These are phyloP conservation scores for Chlorophyllum brunneum DNA, from an alignment of 768 basidiomycete genomes.

Conservation along the genomic window DNA sequence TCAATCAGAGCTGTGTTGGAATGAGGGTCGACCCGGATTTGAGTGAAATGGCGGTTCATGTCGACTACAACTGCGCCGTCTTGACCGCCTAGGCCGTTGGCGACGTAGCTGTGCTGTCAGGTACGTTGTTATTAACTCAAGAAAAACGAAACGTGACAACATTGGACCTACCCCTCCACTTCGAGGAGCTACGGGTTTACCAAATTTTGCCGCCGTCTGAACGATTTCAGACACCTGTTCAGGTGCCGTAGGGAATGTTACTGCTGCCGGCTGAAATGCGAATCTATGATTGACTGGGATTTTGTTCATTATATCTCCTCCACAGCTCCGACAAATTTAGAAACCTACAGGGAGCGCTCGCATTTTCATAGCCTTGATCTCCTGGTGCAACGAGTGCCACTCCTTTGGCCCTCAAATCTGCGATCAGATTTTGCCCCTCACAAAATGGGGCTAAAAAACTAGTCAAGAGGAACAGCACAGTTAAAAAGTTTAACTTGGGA, in stretches of 20 bases:
- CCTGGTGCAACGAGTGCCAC: too few species aligned
- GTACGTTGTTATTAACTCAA: constrained; percentile 17
- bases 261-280: constrained; percentile 25
- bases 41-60: constrained; percentile 28
- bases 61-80: constrained; percentile 40
- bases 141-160: constrained; percentile 15
- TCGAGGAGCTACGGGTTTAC: constrained; percentile 31
- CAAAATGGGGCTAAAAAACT: too few species aligned
- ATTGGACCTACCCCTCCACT: constrained; percentile 38
- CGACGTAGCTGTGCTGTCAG: constrained; percentile 38
- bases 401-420: too few species aligned
- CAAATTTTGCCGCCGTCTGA: constrained; percentile 22
- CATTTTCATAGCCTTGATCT: too few species aligned
- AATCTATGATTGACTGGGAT: constrained; percentile 26
- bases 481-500: too few species aligned
- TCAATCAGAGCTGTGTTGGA: constrained; percentile 32
- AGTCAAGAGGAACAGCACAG: too few species aligned
- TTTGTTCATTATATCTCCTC: neutral
- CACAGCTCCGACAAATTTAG: neutral
- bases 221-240: constrained; percentile 27
- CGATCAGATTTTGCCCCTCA: too few species aligned
- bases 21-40: constrained; percentile 26
- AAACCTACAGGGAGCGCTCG: constrained; percentile 24
- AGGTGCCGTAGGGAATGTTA: constrained; percentile 24
- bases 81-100: constrained; percentile 38